phyloP scores from a whole-genome alignment of 2,329 filamentous ascomycete species.

The Xylariaceae sp. region DNA sequence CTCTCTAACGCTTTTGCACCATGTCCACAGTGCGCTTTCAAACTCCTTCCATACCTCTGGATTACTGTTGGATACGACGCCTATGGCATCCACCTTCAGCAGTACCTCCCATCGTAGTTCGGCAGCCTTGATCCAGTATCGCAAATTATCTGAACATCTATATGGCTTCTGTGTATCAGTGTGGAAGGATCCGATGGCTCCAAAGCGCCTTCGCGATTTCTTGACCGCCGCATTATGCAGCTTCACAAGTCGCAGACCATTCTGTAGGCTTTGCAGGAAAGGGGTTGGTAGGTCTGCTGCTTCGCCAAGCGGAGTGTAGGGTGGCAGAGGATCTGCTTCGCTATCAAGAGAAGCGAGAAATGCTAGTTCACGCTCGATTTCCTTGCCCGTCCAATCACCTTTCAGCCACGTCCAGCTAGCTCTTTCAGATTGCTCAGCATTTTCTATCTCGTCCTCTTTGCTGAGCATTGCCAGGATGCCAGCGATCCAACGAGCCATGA shows the following conservation, averaged over 20 bases:
- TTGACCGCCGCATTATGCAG: conserved; percentile 87
- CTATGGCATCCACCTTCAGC: conserved; percentile 79
- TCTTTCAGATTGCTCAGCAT: conserved; percentile 64
- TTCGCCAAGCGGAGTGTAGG: conserved; percentile 59
- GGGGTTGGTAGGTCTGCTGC: conserved; percentile 57
- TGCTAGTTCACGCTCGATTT: conserved; percentile 73
- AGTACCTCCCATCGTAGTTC: conserved; percentile 90
- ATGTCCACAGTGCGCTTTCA: conserved; percentile 75
- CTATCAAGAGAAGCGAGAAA: conserved; percentile 76
- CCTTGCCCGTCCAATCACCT: conserved; percentile 69
- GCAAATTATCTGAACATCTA: conserved; percentile 85
- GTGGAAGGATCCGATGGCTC: conserved; percentile 83
- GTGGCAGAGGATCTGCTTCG: conserved; percentile 56
- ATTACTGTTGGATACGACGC: conserved; percentile 72
- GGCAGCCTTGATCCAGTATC: conserved; percentile 94
- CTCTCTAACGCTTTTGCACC: conserved; percentile 77
- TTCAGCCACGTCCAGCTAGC: conserved; percentile 76
- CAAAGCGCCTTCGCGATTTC: conserved; percentile 81
- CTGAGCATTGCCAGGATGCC: conserved; percentile 73
- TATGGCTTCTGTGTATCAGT: conserved; percentile 95
- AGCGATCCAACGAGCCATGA: conserved; percentile 74
- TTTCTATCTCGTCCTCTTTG: conserved; percentile 73
- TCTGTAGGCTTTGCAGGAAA: conserved; percentile 70
- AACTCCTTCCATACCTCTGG: conserved; percentile 73
- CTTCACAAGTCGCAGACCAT: conserved; percentile 75